Base-by-base conservation (phyloP, 192 early-diverging fungal species). In the Entomortierella parvispora region DNA sequence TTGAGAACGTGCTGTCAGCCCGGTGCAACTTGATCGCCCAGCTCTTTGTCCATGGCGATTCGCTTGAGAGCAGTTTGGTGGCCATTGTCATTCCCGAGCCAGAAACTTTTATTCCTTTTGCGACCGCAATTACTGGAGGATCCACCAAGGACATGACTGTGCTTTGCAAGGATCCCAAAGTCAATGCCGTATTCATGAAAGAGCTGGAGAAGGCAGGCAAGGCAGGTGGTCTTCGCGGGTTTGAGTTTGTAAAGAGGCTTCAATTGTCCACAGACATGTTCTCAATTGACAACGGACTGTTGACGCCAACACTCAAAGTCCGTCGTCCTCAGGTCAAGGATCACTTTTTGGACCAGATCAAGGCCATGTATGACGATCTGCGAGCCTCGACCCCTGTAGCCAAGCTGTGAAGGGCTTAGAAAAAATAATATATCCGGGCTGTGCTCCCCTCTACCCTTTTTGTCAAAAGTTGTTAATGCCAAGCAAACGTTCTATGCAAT, bases 301-400 rank as follows among this genome's bases (percentile, higher is more conserved):
- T 96, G 54, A 96, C 95, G 0, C 95, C 95, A 5, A 93, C 94
- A 3, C 85, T 95, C 81, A 98, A 98, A 81, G 82, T 95, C 25
- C 93, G 92, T 51, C 85, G 95, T 61, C 88, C 91, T 61, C 86
- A 91, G 62, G 90, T 90, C 8, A 86, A 89, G 71, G 80, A 84
- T 17, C 63, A 84, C 44, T 95, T 90, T 69, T 62, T 81, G 64
- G 65, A 82, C 22, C 68, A 90, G 46, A 90, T 95, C 50, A 84
- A 89, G n/a, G 76, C 43, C 12, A 87, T 95, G 88, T 95, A 95
- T 67, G 83, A 62, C 20, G 69, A 79, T 28, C 37, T 79, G 23
- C 43, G 48, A 23, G 28, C 34, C 4, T 15, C 51, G 20, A 32
- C 42, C 1, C 51, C 51, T 14, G 25, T 20, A 0, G 63, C 63